Conservation (phyloP, 2,329 filamentous ascomycete genomes). For the Alternaria longipes region DNA sequence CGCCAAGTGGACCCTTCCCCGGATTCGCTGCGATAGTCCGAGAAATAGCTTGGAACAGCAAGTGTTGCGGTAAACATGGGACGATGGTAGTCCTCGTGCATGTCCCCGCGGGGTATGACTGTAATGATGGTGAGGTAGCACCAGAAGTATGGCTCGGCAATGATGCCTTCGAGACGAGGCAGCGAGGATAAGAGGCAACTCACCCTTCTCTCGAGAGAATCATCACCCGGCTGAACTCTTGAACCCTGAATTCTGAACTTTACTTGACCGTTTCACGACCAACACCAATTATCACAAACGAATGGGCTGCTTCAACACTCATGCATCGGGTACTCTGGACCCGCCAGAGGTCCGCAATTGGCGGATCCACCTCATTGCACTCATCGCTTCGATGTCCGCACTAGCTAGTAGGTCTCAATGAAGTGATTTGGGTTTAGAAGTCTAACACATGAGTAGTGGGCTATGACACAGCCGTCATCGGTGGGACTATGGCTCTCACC, state of each 20-base stretch:
- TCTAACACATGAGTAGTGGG: conserved; percentile 34
- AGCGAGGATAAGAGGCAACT: conserved; percentile 5
- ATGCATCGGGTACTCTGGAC: conserved; percentile 46
- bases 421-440: background rate
- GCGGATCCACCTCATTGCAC: conserved; percentile 47
- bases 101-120: conserved; percentile 26
- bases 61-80: conserved; percentile 19
- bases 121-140: conserved; percentile 17
- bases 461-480: conserved; percentile 51
- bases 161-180: conserved; percentile 13
- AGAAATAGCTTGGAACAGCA: conserved; percentile 26
- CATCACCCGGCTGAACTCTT: background rate
- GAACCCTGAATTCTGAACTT: background rate
- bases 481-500: conserved; percentile 52
- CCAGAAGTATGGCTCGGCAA: conserved; percentile 16
- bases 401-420: conserved; percentile 41
- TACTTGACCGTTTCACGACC: background rate
- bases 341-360: conserved; percentile 49
- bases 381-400: conserved; percentile 50
- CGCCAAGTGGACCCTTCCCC: conserved; percentile 31
- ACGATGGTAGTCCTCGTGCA: conserved; percentile 23
- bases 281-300: background rate
- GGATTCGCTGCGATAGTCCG: conserved; percentile 26
- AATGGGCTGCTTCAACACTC: conserved; percentile 42
- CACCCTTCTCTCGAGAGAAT: background rate